phyloP scores from a whole-genome alignment of 129 eudicot genomes.

The Helianthus annuus region HanXRQr2.0-SUNRISE NC_035433.2:117372969-117373468 shows the following conservation, averaged over 20 bases:
- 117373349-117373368: no score
- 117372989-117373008: not conserved
- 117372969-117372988: no score
- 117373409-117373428: conserved; percentile 32
- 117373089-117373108: no score
- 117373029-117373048: not conserved
- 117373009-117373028: no score
- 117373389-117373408: conserved; percentile 30
- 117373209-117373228: not conserved
- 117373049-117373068: not conserved
- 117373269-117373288: not conserved
- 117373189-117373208: not conserved
- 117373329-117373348: not conserved
- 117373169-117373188: not conserved
- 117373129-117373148: no score
- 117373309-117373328: not conserved
- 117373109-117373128: no score
- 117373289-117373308: no score
- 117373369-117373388: no score
- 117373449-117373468: no score
- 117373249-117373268: not conserved
- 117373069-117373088: not conserved
- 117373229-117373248: not conserved
- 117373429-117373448: conserved; percentile 5
- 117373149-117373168: no score